Evolutionary conservation across 2,329 filamentous ascomycete genomes (phyloP), one percentile per base, ranked within the genome.

Genomic region (Sarocladium brachiariae): DNA sequence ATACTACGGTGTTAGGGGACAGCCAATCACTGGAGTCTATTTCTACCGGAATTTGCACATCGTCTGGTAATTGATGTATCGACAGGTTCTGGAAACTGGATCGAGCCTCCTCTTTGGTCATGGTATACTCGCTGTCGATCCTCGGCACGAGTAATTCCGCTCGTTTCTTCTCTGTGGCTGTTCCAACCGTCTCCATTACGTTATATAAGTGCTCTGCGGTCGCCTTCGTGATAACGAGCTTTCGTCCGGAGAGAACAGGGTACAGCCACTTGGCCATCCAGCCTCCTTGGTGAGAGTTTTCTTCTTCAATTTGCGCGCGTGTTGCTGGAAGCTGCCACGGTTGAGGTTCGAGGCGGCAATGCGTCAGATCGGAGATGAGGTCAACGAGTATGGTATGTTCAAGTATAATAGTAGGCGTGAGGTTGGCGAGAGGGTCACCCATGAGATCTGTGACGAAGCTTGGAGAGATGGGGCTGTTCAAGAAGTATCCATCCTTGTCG

Each of bases 331-430:
- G 61, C 39, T 69, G 65, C 62, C 65, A 69, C 3, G 60, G 58
- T 50, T 65, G 57, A 1, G 64, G 61, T 16, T 62, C 54, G 5
- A 70, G 64, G 2, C 54, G 50, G 8, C 58, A 52, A 34, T 72
- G 69, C 1, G 68, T 71, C 11, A 70, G 59, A 48, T 72, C 69
- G 1, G 69, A 70, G 30, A 68, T 62, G 24, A 72, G 59, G 37
- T 69, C 65, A 35, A 71, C 64, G 13, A 72, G 64, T 35, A 70
- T 62, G 5, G 69, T 70, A 50, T 70, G 69, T 38, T 72, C 69
- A 49, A 72, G 58, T 52, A 71, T 72, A 18, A 72, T 51, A 4
- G 64, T 68, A 0, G 55, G 16, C 4, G 68, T 68, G 16, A 71
- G 65, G 8, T 59, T 57, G 14, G 56, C 60, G 13, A 65, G 55